phyloP scores from a whole-genome alignment of 257 asterid species.

The Voacanga thouarsii region DNA sequence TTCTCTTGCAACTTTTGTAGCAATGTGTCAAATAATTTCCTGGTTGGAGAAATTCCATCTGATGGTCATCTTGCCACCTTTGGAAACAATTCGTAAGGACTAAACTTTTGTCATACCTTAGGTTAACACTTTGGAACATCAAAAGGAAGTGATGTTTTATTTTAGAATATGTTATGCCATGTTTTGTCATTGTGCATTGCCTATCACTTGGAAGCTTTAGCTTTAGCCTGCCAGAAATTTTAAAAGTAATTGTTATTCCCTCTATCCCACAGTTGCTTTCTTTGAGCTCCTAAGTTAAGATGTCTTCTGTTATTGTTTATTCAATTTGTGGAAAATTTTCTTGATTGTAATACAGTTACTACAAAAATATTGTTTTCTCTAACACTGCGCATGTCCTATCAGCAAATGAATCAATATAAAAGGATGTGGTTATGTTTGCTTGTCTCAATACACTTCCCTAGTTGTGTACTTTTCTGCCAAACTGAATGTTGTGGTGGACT shows the following conservation, averaged over 20 bases:
- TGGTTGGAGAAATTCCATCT: slow-evolving; percentile 80
- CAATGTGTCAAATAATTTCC: slow-evolving; percentile 90
- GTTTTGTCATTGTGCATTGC: background rate
- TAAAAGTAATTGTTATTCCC: background rate
- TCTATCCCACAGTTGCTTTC: background rate
- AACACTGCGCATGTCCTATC: background rate
- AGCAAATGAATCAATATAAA: background rate
- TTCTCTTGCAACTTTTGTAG: slow-evolving; percentile 49
- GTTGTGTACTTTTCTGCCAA: background rate
- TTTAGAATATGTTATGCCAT: background rate
- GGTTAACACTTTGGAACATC: background rate
- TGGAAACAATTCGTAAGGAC: slow-evolving; percentile 73
- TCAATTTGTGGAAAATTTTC: background rate
- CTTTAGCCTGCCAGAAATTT: background rate
- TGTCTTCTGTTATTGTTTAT: background rate
- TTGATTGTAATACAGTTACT: background rate
- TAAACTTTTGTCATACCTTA: slow-evolving; percentile 2
- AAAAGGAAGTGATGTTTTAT: background rate
- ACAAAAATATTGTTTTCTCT: background rate
- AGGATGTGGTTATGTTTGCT: slow-evolving; percentile 2
- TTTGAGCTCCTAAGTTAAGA: background rate
- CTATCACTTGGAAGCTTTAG: background rate
- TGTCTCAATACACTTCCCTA: background rate
- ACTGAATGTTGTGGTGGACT: background rate
- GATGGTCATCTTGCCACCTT: slow-evolving; percentile 80